phyloP scores from a whole-genome alignment of 768 basidiomycete species.

The Lentinula sp. region DNA sequence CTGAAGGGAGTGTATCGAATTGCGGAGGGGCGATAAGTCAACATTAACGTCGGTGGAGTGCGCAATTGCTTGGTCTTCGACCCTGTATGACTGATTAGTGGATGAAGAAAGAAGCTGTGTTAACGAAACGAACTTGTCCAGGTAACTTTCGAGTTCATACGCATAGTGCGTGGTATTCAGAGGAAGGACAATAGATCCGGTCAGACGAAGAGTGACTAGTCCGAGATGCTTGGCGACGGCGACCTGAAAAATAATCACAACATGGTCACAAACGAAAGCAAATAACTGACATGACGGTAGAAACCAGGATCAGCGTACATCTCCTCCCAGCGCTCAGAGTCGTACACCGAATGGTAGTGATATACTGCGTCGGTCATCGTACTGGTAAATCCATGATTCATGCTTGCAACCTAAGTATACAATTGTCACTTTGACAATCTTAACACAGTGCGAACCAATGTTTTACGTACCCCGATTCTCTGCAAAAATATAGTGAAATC shows the following conservation, averaged over 20 bases:
- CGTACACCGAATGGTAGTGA: constrained; percentile 59
- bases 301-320: constrained; percentile 62
- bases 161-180: constrained; percentile 68
- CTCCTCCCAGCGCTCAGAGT: constrained; percentile 54
- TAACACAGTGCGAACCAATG: background rate
- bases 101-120: background rate
- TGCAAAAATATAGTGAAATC: constrained; percentile 94
- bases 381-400: constrained; percentile 12
- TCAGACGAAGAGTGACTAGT: constrained; percentile 43
- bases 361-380: constrained; percentile 37
- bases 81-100: constrained; percentile 23
- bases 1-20: constrained; percentile 30
- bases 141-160: constrained; percentile 45
- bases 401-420: constrained; percentile 17
- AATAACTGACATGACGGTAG: constrained; percentile 40
- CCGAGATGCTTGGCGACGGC: constrained; percentile 33
- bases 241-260: background rate
- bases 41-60: constrained; percentile 14
- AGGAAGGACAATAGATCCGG: constrained; percentile 52
- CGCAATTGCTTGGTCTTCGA: constrained; percentile 37
- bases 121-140: constrained; percentile 33
- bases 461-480: constrained; percentile 40
- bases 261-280: background rate
- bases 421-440: background rate
- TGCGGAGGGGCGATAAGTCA: constrained; percentile 30